Evolutionary conservation across 2,329 filamentous ascomycete genomes (phyloP), one percentile per base, ranked within the genome.

Genomic region (Mycosphaerella sp.): DNA sequence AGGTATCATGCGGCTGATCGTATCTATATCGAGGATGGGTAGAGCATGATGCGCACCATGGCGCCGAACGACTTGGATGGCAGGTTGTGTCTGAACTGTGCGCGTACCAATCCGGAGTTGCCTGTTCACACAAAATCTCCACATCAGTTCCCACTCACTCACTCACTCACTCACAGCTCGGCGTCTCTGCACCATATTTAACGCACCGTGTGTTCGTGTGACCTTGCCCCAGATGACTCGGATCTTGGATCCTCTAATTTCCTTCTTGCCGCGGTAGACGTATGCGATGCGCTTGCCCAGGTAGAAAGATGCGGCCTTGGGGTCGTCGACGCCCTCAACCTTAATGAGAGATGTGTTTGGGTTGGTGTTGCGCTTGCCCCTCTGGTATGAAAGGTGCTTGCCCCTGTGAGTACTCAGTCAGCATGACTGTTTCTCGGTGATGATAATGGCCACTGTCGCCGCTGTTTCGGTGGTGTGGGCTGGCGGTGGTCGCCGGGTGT

Each of bases 171-270:
- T 25, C 21, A 25, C 21, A 25, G 21, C 17, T 32, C 28, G 17
- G 13, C 30, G 16, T 14, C 14, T 6, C 18, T 34, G 18, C 28
- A 49, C 14, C 1, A 32, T 21, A n/a, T 30, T 37, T 39, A 17
- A 44, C 68, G 68, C 87, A 91, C 87, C 91, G 79, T 97, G 91
- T 73, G 89, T 85, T 72, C 89, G 81, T 73, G 89, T 95, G 73
- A 97, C 86, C 82, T 95, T 96, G 80, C 91, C 91, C 89, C 90
- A 97, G 80, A 97, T 96, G 68, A 97, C 74, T 72, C 91, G 85
- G 79, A 97, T 94, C 86, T 97, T 97, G 75, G 89, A 91, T 73
- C 93, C 93, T 70, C 91, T 87, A 71, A 95, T 82, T 81, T 95
- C 89, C 78, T 85, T 90, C 77, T 88, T 85, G 68, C 85, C 91